Percentiles rank a stretch among this genome's conserved stretches.
These are phyloP conservation scores for Aspergillus pseudoglaucus DNA, from an alignment of 2,329 filamentous ascomycete species.

Conservation along the genomic window DNA sequence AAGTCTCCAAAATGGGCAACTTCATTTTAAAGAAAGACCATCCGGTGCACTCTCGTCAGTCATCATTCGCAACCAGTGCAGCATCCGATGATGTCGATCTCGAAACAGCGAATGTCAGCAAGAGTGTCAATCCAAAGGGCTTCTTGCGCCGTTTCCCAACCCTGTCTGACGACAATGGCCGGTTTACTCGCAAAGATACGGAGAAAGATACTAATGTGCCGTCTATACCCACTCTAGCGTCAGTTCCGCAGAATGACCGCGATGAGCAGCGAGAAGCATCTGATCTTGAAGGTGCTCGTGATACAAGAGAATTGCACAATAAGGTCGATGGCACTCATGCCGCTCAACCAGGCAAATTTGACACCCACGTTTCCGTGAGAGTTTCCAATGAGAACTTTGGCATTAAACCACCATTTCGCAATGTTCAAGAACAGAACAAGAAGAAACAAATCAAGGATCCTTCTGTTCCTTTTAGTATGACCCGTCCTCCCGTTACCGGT, in stretches of 20 bases:
- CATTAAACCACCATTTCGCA: constrained; percentile 23
- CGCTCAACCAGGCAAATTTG: constrained; percentile 11
- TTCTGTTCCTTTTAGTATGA: constrained; percentile 24
- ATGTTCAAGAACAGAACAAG: constrained; percentile 16
- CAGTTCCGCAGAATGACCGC: constrained; percentile 37
- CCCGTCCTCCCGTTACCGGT: constrained; percentile 40
- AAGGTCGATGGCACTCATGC: constrained; percentile 3
- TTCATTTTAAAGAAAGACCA: constrained; percentile 55
- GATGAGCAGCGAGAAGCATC: constrained; percentile 20
- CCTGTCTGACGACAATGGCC: constrained; percentile 29
- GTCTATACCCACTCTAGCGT: constrained; percentile 48
- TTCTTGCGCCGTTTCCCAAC: constrained; percentile 28
- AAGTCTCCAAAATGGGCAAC: constrained; percentile 56
- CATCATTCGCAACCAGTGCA: constrained; percentile 39
- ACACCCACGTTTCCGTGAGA: constrained; percentile 4
- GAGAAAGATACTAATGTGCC: constrained; percentile 34
- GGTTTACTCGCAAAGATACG: constrained; percentile 24
- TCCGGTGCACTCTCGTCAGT: constrained; percentile 35
- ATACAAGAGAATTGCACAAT: constrained; percentile 3
- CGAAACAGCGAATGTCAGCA: constrained; percentile 29
- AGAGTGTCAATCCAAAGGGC: constrained; percentile 19
- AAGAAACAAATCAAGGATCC: constrained; percentile 21
- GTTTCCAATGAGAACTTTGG: constrained; percentile 20
- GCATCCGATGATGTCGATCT: constrained; percentile 36
- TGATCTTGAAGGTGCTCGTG: constrained; percentile 11